A percentile compares a stretch with the other conserved stretches of the same genome.
phyloP scores from a whole-genome alignment of 441 rosid species.

The Theobroma grandiflorum region DNA sequence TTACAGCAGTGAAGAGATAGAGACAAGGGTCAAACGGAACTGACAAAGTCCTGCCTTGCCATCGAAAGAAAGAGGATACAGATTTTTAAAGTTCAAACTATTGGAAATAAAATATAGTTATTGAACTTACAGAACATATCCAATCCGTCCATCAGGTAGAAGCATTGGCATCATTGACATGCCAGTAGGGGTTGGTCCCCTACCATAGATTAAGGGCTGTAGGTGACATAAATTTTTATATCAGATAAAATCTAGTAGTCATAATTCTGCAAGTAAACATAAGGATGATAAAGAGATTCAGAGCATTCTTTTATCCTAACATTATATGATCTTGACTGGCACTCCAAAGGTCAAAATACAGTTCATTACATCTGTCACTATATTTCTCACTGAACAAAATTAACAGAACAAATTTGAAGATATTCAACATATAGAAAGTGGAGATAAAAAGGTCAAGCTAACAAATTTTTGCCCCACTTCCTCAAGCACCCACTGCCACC shows the following conservation, averaged over 20 bases:
- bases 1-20: not conserved
- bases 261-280: not conserved
- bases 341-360: not conserved
- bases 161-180: slow-evolving; percentile 99
- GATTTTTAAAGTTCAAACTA: not conserved
- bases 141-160: slow-evolving; percentile 94
- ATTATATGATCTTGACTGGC: slow-evolving; percentile 3
- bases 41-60: not conserved
- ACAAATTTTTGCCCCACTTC: not conserved
- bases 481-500: not conserved
- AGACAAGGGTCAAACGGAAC: not conserved
- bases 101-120: not conserved
- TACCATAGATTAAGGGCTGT: slow-evolving; percentile 93
- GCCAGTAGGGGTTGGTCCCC: slow-evolving; percentile 76
- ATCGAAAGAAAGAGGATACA: not conserved
- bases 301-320: not conserved
- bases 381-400: not conserved
- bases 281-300: slow-evolving; percentile 10
- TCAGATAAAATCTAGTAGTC: not conserved
- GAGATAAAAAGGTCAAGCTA: not conserved
- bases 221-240: slow-evolving; percentile 23
- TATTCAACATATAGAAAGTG: not conserved
- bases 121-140: slow-evolving; percentile 87
- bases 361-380: slow-evolving; percentile 7
- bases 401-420: not conserved